Evolutionary conservation across 306 rosid genomes (phyloP).

Genomic region (Ormosia semicastrata): DNA sequence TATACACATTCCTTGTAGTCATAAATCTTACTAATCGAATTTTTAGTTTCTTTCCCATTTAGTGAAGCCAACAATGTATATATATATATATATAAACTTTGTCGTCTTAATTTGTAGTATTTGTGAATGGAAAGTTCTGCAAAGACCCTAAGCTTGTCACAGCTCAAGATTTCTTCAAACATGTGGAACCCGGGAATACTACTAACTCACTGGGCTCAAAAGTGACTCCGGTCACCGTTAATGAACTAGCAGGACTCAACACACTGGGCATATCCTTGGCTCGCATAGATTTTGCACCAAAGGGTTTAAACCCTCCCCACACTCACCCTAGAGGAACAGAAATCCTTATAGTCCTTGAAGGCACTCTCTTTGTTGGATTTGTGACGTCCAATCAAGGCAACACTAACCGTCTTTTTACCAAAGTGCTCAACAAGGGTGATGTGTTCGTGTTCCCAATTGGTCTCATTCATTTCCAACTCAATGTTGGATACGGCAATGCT

Average conservation of each 20-base stretch:
- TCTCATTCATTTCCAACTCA: not conserved
- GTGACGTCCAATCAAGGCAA: constrained; percentile 1
- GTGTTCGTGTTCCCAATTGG: constrained; percentile 3
- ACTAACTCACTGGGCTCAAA: not conserved
- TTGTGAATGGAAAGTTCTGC: not conserved
- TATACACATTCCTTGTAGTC: not conserved
- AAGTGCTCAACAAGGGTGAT: constrained; percentile 2
- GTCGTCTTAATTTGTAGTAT: not conserved
- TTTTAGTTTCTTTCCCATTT: not conserved
- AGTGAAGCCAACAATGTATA: too few relatives aligned
- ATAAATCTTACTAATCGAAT: not conserved
- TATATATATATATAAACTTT: too few relatives aligned
- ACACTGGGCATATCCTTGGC: not conserved
- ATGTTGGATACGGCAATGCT: not conserved
- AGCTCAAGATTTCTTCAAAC: not conserved
- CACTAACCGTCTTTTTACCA: not conserved
- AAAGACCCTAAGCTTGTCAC: not conserved
- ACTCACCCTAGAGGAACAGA: not conserved
- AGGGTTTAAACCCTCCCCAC: not conserved
- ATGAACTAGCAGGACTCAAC: not conserved
- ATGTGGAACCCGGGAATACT: not conserved
- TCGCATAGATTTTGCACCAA: not conserved
- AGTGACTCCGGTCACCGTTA: not conserved
- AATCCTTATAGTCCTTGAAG: not conserved
- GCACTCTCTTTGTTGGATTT: not conserved